Percentiles rank a stretch among this genome's conserved stretches.
Conservation (phyloP, 805 yeast species). For the Priceomyces melissophilus region DNA sequence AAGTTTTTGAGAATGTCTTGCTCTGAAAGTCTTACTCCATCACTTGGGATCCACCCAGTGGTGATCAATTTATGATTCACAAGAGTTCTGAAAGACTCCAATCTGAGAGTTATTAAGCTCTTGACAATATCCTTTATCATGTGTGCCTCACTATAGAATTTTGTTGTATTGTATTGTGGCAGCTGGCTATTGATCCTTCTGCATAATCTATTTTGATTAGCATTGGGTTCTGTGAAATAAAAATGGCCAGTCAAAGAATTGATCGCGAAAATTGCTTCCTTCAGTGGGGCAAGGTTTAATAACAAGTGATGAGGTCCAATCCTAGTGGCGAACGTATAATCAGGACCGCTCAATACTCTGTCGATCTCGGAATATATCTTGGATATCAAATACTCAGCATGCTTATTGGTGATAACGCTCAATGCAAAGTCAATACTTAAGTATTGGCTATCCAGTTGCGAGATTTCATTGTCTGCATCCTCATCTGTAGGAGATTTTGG, state of each 20-base stretch:
- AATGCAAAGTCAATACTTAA: slow-evolving; percentile 34
- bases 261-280: slow-evolving; percentile 34
- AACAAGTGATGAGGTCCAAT: slow-evolving; percentile 33
- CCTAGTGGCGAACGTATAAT: slow-evolving; percentile 10
- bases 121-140: slow-evolving; percentile 30
- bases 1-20: slow-evolving; percentile 45
- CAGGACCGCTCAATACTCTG: slow-evolving; percentile 9
- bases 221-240: slow-evolving; percentile 38
- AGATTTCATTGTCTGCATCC: slow-evolving; percentile 13
- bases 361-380: slow-evolving; percentile 16
- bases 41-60: slow-evolving; percentile 66
- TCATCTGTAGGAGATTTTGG: slow-evolving; percentile 15
- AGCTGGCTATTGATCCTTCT: slow-evolving; percentile 28
- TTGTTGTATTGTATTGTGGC: slow-evolving; percentile 13
- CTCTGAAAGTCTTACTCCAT: slow-evolving; percentile 47
- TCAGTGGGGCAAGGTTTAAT: slow-evolving; percentile 28
- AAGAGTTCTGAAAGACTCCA: slow-evolving; percentile 49
- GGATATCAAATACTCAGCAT: slow-evolving; percentile 31
- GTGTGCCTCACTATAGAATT: slow-evolving; percentile 26
- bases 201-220: slow-evolving; percentile 29
- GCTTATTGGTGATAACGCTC: slow-evolving; percentile 36
- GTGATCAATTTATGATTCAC: slow-evolving; percentile 56
- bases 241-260: slow-evolving; percentile 40
- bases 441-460: slow-evolving; percentile 20
- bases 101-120: slow-evolving; percentile 43